phyloP scores from a whole-genome alignment of 169 alveolate genomes.

The Cytauxzoon felis region DNA sequence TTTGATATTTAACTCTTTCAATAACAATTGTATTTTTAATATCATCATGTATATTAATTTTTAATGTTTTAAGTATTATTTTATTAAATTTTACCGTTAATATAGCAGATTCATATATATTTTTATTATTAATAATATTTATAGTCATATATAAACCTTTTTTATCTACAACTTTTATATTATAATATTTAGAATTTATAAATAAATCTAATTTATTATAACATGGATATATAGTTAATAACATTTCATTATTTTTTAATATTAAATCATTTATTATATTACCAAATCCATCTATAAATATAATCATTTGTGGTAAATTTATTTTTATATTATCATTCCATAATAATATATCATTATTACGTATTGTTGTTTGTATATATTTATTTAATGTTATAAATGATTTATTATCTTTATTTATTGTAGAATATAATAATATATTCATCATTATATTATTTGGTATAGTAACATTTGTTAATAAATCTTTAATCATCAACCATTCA shows the following conservation, averaged over 20 bases:
- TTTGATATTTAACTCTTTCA: not conserved
- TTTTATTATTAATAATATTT: too few species aligned
- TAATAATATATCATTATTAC: not conserved
- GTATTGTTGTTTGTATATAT: too few species aligned
- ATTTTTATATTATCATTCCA: not conserved
- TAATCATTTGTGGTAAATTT: not conserved
- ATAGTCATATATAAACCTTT: slow-evolving; percentile 2
- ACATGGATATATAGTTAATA: slow-evolving; percentile 3
- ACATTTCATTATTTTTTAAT: not conserved
- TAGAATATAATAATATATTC: too few species aligned
- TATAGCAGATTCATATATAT: too few species aligned
- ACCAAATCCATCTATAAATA: slow-evolving; percentile 1
- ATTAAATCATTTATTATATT: not conserved
- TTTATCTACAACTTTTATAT: slow-evolving; percentile 3
- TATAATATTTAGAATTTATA: not conserved
- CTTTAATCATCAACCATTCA: too few species aligned
- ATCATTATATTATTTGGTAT: too few species aligned
- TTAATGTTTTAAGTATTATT: too few species aligned
- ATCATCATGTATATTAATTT: too few species aligned
- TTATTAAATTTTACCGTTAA: too few species aligned
- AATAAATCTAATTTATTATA: not conserved
- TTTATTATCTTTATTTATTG: too few species aligned
- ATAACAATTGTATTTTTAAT: not conserved
- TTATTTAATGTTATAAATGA: too few species aligned
- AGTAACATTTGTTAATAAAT: too few species aligned